Evolutionary conservation across 1,139 yeast genomes (phyloP), one percentile per base, ranked within the genome.

Genomic region (Hansenula sp.): DNA sequence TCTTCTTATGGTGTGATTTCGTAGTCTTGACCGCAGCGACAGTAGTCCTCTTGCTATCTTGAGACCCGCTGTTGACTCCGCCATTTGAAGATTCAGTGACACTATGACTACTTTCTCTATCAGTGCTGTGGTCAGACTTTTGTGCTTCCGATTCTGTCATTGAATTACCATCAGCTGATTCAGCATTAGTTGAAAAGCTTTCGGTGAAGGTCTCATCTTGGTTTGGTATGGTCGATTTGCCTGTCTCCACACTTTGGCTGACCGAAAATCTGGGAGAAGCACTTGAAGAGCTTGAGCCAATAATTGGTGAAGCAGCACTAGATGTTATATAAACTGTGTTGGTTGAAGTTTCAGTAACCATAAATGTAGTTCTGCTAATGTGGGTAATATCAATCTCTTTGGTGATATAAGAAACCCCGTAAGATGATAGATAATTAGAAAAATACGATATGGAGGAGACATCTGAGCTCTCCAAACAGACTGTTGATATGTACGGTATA

Each of bases 321-420:
- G 38, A 29, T 29, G 42, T 49, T 9, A 54, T 45, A 16, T 39
- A 36, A 21, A 53, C 45, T 24, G 54, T 45, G 18, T 50, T 48
- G 4, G 59, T 55, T 6, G 50, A 44, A 1, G 59, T 52, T 29
- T 47, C 51, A 10, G 56, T 53, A 25, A 50, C 42, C 35, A 44
- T 39, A 31, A 46, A 15, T 0, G 55, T 52, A 19, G 41, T 41
- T 5, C 52, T 54, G 36, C 54, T 51, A 35, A 53, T 50, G 41
- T 48, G 51, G 2, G 57, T 53, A n/a, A 54, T 42, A 19, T 50
- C 44, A 18, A 54, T 38, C 16, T 47, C 49, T 16, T 44, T 47
- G 1, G 59, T 54, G 13, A 50, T 32, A 31, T 51, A 53, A 5
- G 52, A 43, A 16, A 52, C 53, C 36, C 52, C 55, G 30, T 43